Evolutionary conservation across 306 rosid genomes (phyloP).

Genomic region (Quillaja saponaria): DNA sequence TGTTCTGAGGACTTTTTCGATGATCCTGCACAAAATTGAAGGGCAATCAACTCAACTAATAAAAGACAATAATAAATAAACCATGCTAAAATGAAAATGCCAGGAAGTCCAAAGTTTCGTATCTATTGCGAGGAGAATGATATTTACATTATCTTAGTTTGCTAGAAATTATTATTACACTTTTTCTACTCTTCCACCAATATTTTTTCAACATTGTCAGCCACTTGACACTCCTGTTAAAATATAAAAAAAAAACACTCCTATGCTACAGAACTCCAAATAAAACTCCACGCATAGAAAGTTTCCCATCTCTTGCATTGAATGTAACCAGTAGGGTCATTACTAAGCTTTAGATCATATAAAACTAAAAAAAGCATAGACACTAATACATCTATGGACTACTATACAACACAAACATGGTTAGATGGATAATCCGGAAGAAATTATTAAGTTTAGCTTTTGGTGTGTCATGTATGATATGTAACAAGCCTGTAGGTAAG

Average conservation of each 20-base stretch:
- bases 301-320: too few relatives aligned
- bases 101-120: slow-evolving; percentile 5
- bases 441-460: too few relatives aligned
- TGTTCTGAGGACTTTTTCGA: slow-evolving; percentile 71
- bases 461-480: not conserved
- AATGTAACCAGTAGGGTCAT: too few relatives aligned
- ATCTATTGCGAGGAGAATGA: not conserved
- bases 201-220: slow-evolving; percentile 16
- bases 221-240: slow-evolving; percentile 2
- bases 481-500: slow-evolving; percentile 8
- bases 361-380: too few relatives aligned
- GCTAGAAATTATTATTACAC: not conserved
- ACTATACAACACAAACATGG: too few relatives aligned
- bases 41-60: slow-evolving; percentile 12
- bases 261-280: not conserved
- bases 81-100: not conserved
- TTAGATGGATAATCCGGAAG: too few relatives aligned
- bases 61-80: slow-evolving; percentile 8
- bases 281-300: not conserved
- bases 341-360: too few relatives aligned
- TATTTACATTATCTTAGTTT: not conserved
- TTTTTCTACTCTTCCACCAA: slow-evolving; percentile 11
- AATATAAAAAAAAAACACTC: not conserved
- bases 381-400: too few relatives aligned
- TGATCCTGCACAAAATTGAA: slow-evolving; percentile 58